These are phyloP conservation scores for Sphaerostilbella broomeana DNA, from an alignment of 2,329 filamentous ascomycete genomes.

Conservation along the genomic window DNA sequence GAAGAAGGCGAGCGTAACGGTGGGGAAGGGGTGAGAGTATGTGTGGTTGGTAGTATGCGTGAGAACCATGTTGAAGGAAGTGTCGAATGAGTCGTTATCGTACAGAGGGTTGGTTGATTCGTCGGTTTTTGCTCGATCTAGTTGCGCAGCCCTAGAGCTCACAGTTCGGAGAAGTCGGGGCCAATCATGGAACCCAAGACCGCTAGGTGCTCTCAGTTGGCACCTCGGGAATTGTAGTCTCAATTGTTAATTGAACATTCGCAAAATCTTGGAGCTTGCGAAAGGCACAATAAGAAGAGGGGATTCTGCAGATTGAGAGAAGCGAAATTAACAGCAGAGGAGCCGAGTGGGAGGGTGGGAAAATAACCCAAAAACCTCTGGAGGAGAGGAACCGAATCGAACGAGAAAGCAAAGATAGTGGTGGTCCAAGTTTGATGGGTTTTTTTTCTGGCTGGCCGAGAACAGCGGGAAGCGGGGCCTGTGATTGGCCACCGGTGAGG, in stretches of 20 bases:
- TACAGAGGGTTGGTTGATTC: background rate
- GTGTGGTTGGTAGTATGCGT: slow-evolving; percentile 61
- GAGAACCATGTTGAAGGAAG: slow-evolving; percentile 48
- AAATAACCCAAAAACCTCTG: slow-evolving; percentile 15
- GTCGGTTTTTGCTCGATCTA: background rate
- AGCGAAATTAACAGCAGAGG: slow-evolving; percentile 1
- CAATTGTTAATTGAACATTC: slow-evolving; percentile 2
- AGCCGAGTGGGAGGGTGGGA: slow-evolving; percentile 2
- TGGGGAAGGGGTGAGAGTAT: slow-evolving; percentile 76
- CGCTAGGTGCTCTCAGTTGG: slow-evolving; percentile 11
- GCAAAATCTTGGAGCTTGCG: slow-evolving; percentile 8
- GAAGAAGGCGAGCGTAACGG: slow-evolving; percentile 83
- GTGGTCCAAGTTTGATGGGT: slow-evolving; percentile 16
- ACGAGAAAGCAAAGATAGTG: slow-evolving; percentile 15
- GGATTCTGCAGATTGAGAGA: background rate
- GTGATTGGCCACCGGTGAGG: slow-evolving; percentile 29
- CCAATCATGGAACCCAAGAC: slow-evolving; percentile 18
- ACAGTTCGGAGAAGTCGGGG: slow-evolving; percentile 16
- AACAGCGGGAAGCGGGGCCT: slow-evolving; percentile 10
- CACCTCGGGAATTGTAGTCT: slow-evolving; percentile 8
- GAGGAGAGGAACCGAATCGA: slow-evolving; percentile 15
- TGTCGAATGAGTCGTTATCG: slow-evolving; percentile 13
- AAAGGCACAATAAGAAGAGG: slow-evolving; percentile 4
- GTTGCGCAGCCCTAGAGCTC: slow-evolving; percentile 17
- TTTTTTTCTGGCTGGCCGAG: slow-evolving; percentile 14